Evolutionary conservation across 495 filamentous ascomycete species (phyloP).

Genomic region (Pyrenula massariospora): DNA sequence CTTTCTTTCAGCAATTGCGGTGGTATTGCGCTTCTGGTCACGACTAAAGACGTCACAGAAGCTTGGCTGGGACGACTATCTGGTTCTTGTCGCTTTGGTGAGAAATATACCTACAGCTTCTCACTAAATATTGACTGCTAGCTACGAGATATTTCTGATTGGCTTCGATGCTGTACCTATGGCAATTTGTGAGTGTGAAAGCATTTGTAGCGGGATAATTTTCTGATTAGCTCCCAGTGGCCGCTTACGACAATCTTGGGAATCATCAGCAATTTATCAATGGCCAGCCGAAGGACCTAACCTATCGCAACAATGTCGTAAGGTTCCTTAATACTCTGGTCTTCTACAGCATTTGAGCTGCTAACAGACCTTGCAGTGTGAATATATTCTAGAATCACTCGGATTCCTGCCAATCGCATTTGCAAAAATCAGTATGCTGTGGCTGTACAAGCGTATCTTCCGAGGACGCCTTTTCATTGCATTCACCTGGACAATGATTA

Average conservation of each 20-base stretch:
- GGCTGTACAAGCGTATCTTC: neutral
- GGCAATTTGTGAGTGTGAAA: neutral
- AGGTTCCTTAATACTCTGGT: neutral
- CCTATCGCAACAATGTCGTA: neutral
- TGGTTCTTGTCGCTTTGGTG: neutral
- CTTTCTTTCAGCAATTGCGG: neutral
- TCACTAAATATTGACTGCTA: neutral
- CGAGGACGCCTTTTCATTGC: neutral
- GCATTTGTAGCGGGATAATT: neutral
- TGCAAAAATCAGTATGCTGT: neutral
- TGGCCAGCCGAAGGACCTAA: neutral
- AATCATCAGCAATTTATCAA: neutral
- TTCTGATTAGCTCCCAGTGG: neutral
- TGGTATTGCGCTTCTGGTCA: neutral
- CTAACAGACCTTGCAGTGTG: neutral
- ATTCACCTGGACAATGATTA: neutral
- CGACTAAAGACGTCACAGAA: neutral
- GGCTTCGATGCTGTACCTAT: neutral
- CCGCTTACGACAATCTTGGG: neutral
- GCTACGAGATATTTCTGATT: neutral
- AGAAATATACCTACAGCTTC: neutral
- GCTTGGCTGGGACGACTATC: neutral
- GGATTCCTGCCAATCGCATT: neutral
- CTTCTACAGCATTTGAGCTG: neutral
- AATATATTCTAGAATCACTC: neutral